Percentiles rank a stretch among this genome's conserved stretches.
These are phyloP conservation scores for Protomyces pachydermus DNA, from an alignment of 1,139 yeast species.

Conservation along the genomic window DNA sequence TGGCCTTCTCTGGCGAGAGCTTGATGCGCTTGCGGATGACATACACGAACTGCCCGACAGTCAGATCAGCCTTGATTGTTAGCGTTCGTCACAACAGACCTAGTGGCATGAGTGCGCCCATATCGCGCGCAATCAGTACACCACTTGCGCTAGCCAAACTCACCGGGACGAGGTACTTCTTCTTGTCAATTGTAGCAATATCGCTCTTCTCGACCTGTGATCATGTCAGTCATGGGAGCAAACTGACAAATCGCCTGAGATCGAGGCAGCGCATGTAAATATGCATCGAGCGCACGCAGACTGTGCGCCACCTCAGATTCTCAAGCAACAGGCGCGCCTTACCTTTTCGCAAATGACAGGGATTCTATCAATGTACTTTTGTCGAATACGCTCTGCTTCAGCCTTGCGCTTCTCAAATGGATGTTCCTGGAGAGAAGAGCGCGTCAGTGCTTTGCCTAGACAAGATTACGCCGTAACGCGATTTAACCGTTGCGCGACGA, in stretches of 20 bases:
- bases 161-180: conserved; percentile 85
- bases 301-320: not conserved
- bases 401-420: conserved; percentile 78
- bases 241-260: no score
- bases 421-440: conserved; percentile 3
- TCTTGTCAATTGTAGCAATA: conserved; percentile 91
- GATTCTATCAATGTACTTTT: conserved; percentile 83
- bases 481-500: not conserved
- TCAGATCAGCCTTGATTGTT: conserved; percentile 57
- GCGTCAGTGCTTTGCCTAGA: not conserved
- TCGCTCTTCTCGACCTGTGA: conserved; percentile 72
- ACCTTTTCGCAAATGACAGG: conserved; percentile 96
- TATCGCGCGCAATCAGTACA: not conserved
- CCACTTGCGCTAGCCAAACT: not conserved
- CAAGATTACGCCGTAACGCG: not conserved
- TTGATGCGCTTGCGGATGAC: conserved; percentile 94
- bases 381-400: conserved; percentile 85
- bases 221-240: not conserved
- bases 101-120: not conserved
- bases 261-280: no score
- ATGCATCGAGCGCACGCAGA: no score
- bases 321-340: not conserved
- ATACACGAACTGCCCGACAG: conserved; percentile 96
- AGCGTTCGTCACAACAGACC: not conserved
- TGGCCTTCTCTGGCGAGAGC: conserved; percentile 80